Base-by-base conservation (phyloP, 371 early-diverging fungal species). In the Circinella umbellata region DNA sequence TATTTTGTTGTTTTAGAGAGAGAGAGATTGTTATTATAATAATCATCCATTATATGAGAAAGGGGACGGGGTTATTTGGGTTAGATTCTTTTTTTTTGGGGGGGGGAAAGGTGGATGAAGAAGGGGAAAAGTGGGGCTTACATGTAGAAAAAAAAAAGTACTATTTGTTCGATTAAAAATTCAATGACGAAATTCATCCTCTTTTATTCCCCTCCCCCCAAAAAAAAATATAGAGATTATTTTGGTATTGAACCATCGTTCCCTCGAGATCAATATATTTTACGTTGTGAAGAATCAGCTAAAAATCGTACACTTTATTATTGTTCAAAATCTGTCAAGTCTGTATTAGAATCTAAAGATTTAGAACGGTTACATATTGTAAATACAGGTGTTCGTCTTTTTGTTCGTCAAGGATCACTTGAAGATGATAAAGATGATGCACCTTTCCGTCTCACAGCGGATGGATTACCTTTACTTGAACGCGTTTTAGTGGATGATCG, bases 301-400 rank as follows among this genome's bases (percentile, higher is more conserved):
- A 84, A 83, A 68, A 90, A 89, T 80, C 90, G 89, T 51, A 91
- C 90, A 13, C 76, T 97, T 8, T 96, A 96, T 78, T 88, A 95
- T 75, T 93, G 93, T 13, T 93, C 94, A 1, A 77, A 83, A 15
- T 77, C 92, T 14, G 92, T 95, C 69, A 92, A 92, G 76, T 64
- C 74, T 34, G 80, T 96, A 7, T 74, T 98, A 63, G 77, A 80
- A 68, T 87, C 93, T 5, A 74, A 82, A 3, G 92, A 93, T 65
- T 83, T 90, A 47, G 69, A 76, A 38, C 86, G 90, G 36, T 83
- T 96, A 64, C 92, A 94, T 77, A 82, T 92, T 5, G 94, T 97
- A 63, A 95, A 97, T 81, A 93, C 97, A 0, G 97, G 98, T 46
- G 92, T 97, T 60, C 85, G 90, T 63, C 76, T 92, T 3, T 96